Evolutionary conservation across 345 rosid species (phyloP).

Genomic region (Clarkia xantiana): DNA sequence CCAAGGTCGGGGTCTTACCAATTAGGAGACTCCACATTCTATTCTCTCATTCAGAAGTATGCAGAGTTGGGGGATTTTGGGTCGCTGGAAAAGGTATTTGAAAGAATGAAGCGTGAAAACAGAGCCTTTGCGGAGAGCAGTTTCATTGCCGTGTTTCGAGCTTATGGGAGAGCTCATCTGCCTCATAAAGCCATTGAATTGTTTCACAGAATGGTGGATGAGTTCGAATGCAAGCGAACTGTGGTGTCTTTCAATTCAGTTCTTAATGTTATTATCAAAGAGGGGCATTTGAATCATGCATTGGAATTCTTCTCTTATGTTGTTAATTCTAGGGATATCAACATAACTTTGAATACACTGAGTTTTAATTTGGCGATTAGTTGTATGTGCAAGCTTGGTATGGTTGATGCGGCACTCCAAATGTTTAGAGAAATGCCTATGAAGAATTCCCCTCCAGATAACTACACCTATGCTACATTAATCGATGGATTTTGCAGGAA

Average conservation of each 20-base stretch:
- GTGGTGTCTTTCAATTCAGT: slow-evolving; percentile 83
- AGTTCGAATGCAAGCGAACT: slow-evolving; percentile 56
- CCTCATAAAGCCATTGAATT: slow-evolving; percentile 48
- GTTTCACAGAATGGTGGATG: slow-evolving; percentile 50
- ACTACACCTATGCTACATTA: slow-evolving; percentile 72
- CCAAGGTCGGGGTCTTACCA: slow-evolving; percentile 53
- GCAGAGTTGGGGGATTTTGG: slow-evolving; percentile 45
- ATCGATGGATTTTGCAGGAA: slow-evolving; percentile 91
- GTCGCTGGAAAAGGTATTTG: slow-evolving; percentile 42
- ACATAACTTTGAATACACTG: slow-evolving; percentile 44
- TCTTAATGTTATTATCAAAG: slow-evolving; percentile 51
- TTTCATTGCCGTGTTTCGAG: slow-evolving; percentile 49
- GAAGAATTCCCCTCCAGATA: slow-evolving; percentile 49
- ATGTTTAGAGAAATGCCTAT: slow-evolving; percentile 59
- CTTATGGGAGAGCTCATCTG: slow-evolving; percentile 57
- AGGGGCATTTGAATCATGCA: slow-evolving; percentile 37
- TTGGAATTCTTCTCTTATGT: slow-evolving; percentile 52
- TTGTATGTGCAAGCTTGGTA: slow-evolving; percentile 55
- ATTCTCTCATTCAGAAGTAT: slow-evolving; percentile 41
- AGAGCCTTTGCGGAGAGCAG: slow-evolving; percentile 41
- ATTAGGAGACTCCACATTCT: slow-evolving; percentile 66
- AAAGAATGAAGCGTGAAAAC: slow-evolving; percentile 46
- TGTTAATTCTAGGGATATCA: slow-evolving; percentile 27
- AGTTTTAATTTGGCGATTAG: slow-evolving; percentile 65
- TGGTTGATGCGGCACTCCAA: slow-evolving; percentile 54